Evolutionary conservation across 495 filamentous ascomycete genomes (phyloP), one percentile per base, ranked within the genome.

Genomic region (Articulospora tetracladia): DNA sequence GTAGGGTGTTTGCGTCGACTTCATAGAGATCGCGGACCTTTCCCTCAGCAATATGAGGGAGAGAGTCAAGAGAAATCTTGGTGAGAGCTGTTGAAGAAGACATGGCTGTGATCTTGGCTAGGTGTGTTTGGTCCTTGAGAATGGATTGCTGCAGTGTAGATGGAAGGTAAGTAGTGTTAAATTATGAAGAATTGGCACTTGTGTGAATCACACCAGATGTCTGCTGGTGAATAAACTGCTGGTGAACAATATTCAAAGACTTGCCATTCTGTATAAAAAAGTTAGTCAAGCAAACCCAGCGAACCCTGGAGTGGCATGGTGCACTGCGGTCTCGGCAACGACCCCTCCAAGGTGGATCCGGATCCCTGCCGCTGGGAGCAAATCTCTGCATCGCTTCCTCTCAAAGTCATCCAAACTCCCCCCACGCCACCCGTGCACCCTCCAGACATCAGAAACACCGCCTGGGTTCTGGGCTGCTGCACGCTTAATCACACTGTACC

Each of bases 1-100:
- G 86, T 7, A 97, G 81, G 1, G 87, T 90, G 55, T 84, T 75
- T 23, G 86, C 77, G 70, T 92, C 85, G 55, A 95, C 73, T 57
- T 84, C 79, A 68, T 91, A 97, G 22, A 97, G 74, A 66, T 93
- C 89, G 62, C 92, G 83, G 41, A 96, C 91, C 76, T 96, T 96
- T 59, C 91, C 75, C 63, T 70, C 66, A 12, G 75, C 70, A 53
- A 76, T 65, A 65, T 74, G 73, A 25, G 62, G 62, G 46, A 77
- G 69, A 24, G 65, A 34, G 24, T 53, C 41, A 19, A 66, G 34
- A 19, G 63, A 58, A 3, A 48, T 65, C 6, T 27, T 47, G 15
- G 66, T 68, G 28, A 64, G 17, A 6, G 39, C 54, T 28, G 49
- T 15, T 3, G 39, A 15, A 44, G 39, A 15, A 44, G 39, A 44